Evolutionary conservation across 169 alveolate genomes (phyloP), one percentile per base, ranked within the genome.

Genomic region (Miamiensis avidus): DNA sequence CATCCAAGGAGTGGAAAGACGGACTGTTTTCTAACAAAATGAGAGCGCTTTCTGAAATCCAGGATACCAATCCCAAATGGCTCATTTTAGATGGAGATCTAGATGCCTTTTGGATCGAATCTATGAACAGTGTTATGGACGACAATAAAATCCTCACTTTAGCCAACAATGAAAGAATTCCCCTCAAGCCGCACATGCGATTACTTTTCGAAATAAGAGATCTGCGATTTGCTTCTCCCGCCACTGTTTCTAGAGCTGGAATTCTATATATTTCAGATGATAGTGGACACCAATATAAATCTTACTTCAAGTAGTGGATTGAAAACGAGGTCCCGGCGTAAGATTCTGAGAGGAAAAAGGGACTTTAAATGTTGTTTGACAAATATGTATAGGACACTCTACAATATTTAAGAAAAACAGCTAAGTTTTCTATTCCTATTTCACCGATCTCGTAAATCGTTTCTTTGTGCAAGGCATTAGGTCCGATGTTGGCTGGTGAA

Each of bases 161-260:
- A 75, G 98, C 99, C 0, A 82, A 82, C 69, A 98, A 98, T 88
- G 99, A 98, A 83, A 96, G 99, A 78, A 98, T 98, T 78, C 97
- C 97, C n/a, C 93, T 98, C 84, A 96, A 97, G 88, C 99, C 98
- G 81, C 98, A 98, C 92, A 98, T 98, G 99, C 97, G 98, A 93
- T 91, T 98, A 97, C 91, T 98, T 89, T 98, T 98, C 92, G 99
- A 98, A 92, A 97, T 98, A 83, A 96, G 99, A 82, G 99, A 98
- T 91, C 94, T 98, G 88, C 94, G 96, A 91, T 98, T 94, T 91
- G 99, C 99, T 73, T 95, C 99, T 27, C 99, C 98, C 25, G 99
- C 99, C 76, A 98, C 99, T 25, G 99, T 97, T 65, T 96, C 99
- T 34, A 92, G 99, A 82, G 99, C 99, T 30, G 99, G 99, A 88